These are phyloP conservation scores for Penicillium sp. DNA, from an alignment of 2,329 filamentous ascomycete species.

Conservation along the genomic window DNA sequence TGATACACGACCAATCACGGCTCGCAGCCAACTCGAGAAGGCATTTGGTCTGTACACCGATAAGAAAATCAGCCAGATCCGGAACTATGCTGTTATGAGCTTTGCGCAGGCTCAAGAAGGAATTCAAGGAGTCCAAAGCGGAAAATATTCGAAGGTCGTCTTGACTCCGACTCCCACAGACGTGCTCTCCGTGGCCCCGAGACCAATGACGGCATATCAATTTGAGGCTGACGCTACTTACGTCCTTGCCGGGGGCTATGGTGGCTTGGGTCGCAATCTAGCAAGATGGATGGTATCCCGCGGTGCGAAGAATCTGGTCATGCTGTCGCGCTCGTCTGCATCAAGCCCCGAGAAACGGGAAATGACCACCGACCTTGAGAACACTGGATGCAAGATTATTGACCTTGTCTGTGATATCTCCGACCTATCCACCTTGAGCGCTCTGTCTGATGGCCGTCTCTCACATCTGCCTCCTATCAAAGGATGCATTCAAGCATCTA, in stretches of 20 bases:
- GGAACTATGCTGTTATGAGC: slow-evolving; percentile 3
- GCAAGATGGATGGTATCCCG: slow-evolving; percentile 24
- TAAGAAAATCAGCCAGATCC: slow-evolving; percentile 5
- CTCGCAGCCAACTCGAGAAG: slow-evolving; percentile 6
- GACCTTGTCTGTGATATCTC: slow-evolving; percentile 21
- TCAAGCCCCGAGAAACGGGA: slow-evolving; percentile 6
- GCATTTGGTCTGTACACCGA: slow-evolving; percentile 6
- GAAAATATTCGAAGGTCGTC: slow-evolving; percentile 10
- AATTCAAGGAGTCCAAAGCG: neutral
- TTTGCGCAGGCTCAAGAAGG: slow-evolving; percentile 13
- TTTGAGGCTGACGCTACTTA: slow-evolving; percentile 20
- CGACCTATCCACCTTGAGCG: slow-evolving; percentile 8
- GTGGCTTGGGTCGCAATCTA: slow-evolving; percentile 24
- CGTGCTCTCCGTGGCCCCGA: slow-evolving; percentile 7
- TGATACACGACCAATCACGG: slow-evolving; percentile 2
- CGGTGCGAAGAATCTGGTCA: slow-evolving; percentile 21
- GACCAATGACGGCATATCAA: slow-evolving; percentile 2
- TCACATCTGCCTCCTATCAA: slow-evolving; percentile 20
- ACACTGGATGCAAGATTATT: slow-evolving; percentile 14
- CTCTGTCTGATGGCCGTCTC: slow-evolving; percentile 3
- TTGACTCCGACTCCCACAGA: slow-evolving; percentile 7
- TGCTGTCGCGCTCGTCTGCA: slow-evolving; percentile 20
- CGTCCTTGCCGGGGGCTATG: slow-evolving; percentile 26
- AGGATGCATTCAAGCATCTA: slow-evolving; percentile 28
- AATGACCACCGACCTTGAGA: slow-evolving; percentile 14